A percentile compares a stretch with the other conserved stretches of the same genome.
These are phyloP conservation scores for Pseudogymnoascus sp. DNA, from an alignment of 2,329 filamentous ascomycete species.

Conservation along the genomic window DNA sequence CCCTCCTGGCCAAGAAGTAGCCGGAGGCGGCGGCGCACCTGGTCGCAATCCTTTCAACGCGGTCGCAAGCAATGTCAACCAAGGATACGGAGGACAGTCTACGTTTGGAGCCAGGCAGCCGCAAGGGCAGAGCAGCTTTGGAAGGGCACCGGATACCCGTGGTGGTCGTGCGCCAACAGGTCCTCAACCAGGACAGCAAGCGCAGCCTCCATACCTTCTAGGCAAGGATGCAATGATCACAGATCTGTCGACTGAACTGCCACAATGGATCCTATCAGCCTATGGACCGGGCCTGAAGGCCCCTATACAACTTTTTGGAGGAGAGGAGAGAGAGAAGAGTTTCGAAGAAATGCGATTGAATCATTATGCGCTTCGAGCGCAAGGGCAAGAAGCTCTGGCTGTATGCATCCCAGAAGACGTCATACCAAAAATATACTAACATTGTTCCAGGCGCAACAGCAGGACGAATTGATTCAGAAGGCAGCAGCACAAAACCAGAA, in stretches of 20 bases:
- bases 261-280: conserved; percentile 78
- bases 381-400: conserved; percentile 23
- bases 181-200: conserved; percentile 8
- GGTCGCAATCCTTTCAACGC: conserved; percentile 18
- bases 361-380: conserved; percentile 53
- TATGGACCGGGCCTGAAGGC: conserved; percentile 75
- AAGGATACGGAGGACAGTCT: conserved; percentile 6
- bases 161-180: conserved; percentile 14
- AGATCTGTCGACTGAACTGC: conserved; percentile 66
- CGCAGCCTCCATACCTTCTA: conserved; percentile 22
- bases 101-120: conserved; percentile 13
- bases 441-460: conserved; percentile 48
- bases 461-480: conserved; percentile 55
- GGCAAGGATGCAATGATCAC: conserved; percentile 49
- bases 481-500: conserved; percentile 66
- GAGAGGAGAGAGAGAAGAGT: conserved; percentile 72
- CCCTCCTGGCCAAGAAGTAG: conserved; percentile 11
- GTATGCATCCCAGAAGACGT: conserved; percentile 22
- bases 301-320: conserved; percentile 79
- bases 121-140: conserved; percentile 17
- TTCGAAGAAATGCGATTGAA: conserved; percentile 82
- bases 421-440: conserved; percentile 15
- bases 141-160: not conserved
- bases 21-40: not conserved
- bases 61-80: conserved; percentile 18